Evolutionary conservation across 306 rosid genomes (phyloP).

Genomic region (Datisca glomerata): DNA sequence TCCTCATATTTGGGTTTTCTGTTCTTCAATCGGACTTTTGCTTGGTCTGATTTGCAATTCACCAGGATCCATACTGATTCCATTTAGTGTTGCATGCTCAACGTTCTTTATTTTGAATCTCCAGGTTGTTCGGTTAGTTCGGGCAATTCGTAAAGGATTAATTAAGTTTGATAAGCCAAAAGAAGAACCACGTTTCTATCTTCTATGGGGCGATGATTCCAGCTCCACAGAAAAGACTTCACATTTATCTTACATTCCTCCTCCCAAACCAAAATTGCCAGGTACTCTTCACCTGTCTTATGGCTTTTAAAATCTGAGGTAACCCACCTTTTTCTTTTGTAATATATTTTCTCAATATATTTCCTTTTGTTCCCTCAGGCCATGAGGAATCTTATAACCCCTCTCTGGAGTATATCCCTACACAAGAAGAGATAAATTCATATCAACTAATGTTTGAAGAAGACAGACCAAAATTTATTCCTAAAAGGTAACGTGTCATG

Average conservation of each 20-base stretch:
- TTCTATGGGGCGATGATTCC: slow-evolving; percentile 82
- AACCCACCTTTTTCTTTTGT: neutral
- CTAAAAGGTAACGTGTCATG: slow-evolving; percentile 47
- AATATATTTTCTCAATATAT: slow-evolving; percentile 5
- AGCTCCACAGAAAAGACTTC: slow-evolving; percentile 42
- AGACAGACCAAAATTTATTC: slow-evolving; percentile 89
- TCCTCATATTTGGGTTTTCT: no score
- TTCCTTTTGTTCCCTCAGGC: slow-evolving; percentile 46
- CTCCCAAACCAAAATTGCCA: slow-evolving; percentile 79
- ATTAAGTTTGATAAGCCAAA: slow-evolving; percentile 66
- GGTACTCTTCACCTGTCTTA: slow-evolving; percentile 35
- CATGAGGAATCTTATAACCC: slow-evolving; percentile 94
- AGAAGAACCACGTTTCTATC: slow-evolving; percentile 59
- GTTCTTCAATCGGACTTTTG: no score
- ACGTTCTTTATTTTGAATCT: slow-evolving; percentile 12
- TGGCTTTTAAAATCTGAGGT: slow-evolving; percentile 7
- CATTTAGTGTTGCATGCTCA: slow-evolving; percentile 12
- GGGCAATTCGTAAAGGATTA: slow-evolving; percentile 73
- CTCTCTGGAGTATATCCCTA: slow-evolving; percentile 81
- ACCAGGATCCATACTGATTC: no score
- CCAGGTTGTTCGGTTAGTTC: slow-evolving; percentile 64
- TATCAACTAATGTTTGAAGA: slow-evolving; percentile 79
- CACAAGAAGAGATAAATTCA: slow-evolving; percentile 80
- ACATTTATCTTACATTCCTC: slow-evolving; percentile 80
- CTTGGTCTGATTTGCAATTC: no score